Evolutionary conservation across 169 alveolate genomes (phyloP).

Genomic region (Babesia bovis): DNA sequence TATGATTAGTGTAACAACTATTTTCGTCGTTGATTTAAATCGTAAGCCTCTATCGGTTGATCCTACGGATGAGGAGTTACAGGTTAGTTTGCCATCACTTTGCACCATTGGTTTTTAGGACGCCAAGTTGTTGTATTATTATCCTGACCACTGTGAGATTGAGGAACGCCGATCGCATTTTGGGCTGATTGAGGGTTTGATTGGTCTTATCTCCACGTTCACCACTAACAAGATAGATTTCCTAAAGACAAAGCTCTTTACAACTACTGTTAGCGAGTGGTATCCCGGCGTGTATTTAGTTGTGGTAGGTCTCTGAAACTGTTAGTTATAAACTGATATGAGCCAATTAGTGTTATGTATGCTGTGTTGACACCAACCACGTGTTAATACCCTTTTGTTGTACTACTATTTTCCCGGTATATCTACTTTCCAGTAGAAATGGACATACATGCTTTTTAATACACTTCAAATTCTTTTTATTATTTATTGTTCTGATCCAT

Average conservation of each 20-base stretch:
- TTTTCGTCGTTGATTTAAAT: slow-evolving; percentile 53
- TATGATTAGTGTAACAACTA: slow-evolving; percentile 32
- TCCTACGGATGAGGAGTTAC: slow-evolving; percentile 64
- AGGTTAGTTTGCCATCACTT: slow-evolving; percentile 13
- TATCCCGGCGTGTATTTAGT: slow-evolving; percentile 30
- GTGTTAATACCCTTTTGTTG: not conserved
- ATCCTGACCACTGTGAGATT: slow-evolving; percentile 54
- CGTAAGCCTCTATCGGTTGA: slow-evolving; percentile 23
- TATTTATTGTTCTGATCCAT: too few relatives aligned
- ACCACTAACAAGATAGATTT: slow-evolving; percentile 51
- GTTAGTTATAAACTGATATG: not conserved
- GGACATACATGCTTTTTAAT: too few relatives aligned
- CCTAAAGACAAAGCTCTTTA: slow-evolving; percentile 46
- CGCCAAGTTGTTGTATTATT: slow-evolving; percentile 56
- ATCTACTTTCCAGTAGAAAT: too few relatives aligned
- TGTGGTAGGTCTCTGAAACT: slow-evolving; percentile 47
- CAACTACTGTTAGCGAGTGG: slow-evolving; percentile 61
- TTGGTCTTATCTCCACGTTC: slow-evolving; percentile 40
- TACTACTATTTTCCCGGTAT: not conserved
- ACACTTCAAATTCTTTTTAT: too few relatives aligned
- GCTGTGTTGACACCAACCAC: not conserved
- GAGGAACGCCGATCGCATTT: slow-evolving; percentile 65
- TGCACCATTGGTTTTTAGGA: not conserved
- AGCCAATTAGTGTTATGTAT: not conserved
- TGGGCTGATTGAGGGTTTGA: slow-evolving; percentile 64